Conservation (phyloP, 1,284 basidiomycete genomes). For the Leccinum insolens region DNA sequence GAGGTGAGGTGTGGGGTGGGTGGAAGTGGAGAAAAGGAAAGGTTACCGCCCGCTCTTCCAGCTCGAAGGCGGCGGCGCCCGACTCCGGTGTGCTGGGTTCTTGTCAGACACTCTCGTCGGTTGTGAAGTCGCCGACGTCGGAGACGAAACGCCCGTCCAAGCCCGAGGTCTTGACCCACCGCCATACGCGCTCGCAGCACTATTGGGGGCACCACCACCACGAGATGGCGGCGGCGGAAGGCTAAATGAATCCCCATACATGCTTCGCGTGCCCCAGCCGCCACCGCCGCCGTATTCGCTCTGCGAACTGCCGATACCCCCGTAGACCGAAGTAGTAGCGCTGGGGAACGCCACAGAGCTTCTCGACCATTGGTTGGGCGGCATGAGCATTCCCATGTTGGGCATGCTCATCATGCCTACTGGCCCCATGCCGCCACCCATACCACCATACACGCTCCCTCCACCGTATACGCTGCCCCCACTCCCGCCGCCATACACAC, state of each 20-base stretch:
- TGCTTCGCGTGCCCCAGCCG: conserved; percentile 65
- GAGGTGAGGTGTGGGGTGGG: too few species aligned
- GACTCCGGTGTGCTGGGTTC: conserved; percentile 7
- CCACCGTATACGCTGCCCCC: conserved; percentile 39
- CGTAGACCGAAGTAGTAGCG: conserved; percentile 56
- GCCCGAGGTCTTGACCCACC: conserved; percentile 31
- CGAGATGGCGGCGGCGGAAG: conserved; percentile 39
- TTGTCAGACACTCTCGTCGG: conserved; percentile 18
- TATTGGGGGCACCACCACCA: conserved; percentile 10
- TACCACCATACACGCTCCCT: conserved; percentile 44
- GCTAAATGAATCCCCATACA: conserved; percentile 68
- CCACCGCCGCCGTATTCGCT: conserved; percentile 51
- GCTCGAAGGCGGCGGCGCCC: conserved; percentile 32
- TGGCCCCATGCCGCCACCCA: conserved; percentile 31
- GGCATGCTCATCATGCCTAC: conserved; percentile 46
- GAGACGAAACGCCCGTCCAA: conserved; percentile 24
- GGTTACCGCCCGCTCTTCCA: conserved; percentile 34
- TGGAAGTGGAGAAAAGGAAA: neutral
- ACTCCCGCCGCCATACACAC: conserved; percentile 35
- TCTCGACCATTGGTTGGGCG: conserved; percentile 41
- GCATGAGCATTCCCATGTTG: conserved; percentile 41
- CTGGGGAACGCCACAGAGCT: conserved; percentile 52
- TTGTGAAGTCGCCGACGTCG: conserved; percentile 15
- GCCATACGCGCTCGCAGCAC: conserved; percentile 23
- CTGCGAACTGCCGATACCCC: conserved; percentile 46